Conservation (phyloP, 306 rosid genomes). For the Trifolium repens region DNA sequence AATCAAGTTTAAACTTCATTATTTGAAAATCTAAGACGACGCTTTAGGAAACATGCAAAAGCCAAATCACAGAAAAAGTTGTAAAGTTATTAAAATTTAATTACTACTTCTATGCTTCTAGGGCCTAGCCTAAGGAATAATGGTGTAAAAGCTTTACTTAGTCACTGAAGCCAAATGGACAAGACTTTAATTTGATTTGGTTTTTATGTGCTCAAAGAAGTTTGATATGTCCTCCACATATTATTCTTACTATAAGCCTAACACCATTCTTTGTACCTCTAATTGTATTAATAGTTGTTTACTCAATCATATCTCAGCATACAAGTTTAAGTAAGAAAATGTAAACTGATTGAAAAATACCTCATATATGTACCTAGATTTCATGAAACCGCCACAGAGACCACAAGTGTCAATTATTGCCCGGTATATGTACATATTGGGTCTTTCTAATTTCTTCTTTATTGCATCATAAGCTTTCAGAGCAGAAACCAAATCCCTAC, state of each 20-base stretch:
- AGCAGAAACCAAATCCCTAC: slow-evolving; percentile 74
- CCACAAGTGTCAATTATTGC: slow-evolving; percentile 84
- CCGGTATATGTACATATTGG: slow-evolving; percentile 84
- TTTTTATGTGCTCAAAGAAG: background rate
- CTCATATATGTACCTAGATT: slow-evolving; percentile 92
- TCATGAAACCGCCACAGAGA: slow-evolving; percentile 72
- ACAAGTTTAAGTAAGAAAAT: slow-evolving; percentile 36
- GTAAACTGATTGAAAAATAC: slow-evolving; percentile 52
- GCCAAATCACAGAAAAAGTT: background rate
- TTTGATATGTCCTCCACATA: background rate
- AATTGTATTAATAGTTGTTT: too few relatives aligned
- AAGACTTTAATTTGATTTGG: background rate
- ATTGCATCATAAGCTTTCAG: slow-evolving; percentile 69
- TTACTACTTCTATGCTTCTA: background rate
- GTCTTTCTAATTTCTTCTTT: slow-evolving; percentile 53
- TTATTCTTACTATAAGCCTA: too few relatives aligned
- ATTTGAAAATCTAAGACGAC: slow-evolving; percentile 31
- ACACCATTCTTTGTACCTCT: too few relatives aligned
- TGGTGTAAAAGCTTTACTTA: background rate
- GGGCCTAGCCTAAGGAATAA: slow-evolving; percentile 1
- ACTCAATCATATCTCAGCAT: background rate
- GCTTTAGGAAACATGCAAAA: slow-evolving; percentile 10
- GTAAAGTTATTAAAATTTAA: background rate
- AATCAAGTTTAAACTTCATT: slow-evolving; percentile 30
- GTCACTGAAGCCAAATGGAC: background rate